phyloP scores from a whole-genome alignment of 2,329 filamentous ascomycete species.

The Alternaria panax region DNA sequence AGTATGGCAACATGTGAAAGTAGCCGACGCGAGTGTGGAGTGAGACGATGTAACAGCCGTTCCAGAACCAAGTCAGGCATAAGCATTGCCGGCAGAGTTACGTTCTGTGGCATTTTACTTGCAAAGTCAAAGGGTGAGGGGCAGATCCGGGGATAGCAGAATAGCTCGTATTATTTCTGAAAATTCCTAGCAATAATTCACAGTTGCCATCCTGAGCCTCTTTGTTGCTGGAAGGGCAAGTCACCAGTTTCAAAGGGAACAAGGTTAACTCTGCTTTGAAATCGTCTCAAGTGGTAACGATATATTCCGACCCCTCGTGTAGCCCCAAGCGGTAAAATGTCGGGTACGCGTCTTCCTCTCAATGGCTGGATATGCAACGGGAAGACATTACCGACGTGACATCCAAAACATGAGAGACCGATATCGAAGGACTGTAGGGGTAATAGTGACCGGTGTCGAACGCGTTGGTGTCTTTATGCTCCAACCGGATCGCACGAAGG shows the following conservation, averaged over 20 bases:
- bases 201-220: background rate
- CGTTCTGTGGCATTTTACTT: constrained; percentile 29
- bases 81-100: constrained; percentile 17
- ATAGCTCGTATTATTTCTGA: background rate
- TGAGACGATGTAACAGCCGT: constrained; percentile 20
- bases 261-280: background rate
- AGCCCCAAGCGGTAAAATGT: constrained; percentile 6
- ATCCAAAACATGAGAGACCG: constrained; percentile 7
- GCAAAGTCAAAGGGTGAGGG: constrained; percentile 9
- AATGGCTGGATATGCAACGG: constrained; percentile 30
- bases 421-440: background rate
- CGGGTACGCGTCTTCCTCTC: constrained; percentile 38
- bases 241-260: background rate
- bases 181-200: background rate
- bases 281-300: background rate
- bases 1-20: constrained; percentile 15
- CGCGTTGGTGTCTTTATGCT: constrained; percentile 19
- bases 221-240: background rate
- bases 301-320: background rate
- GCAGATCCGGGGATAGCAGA: constrained; percentile 12
- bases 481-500: constrained; percentile 23
- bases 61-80: constrained; percentile 24
- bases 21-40: constrained; percentile 33
- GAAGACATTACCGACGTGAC: constrained; percentile 19
- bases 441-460: constrained; percentile 13